These are phyloP conservation scores for Papiliotrema terrestris DNA, from an alignment of 1,284 basidiomycete genomes.

Conservation along the genomic window DNA sequence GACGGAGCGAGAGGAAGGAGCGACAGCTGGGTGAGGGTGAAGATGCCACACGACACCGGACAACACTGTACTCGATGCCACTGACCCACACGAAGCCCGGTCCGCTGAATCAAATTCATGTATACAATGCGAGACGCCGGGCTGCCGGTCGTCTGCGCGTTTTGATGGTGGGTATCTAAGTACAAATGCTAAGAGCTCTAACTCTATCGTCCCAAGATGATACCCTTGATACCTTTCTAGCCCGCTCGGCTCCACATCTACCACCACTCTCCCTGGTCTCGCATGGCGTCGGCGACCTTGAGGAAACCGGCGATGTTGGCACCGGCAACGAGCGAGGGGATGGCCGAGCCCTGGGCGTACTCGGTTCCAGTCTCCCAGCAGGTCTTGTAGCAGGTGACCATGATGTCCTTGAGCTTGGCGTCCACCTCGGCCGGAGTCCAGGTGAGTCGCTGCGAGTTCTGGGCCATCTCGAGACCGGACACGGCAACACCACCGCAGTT, in stretches of 20 bases:
- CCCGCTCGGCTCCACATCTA: slow-evolving; percentile 25
- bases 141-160: not conserved
- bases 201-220: not conserved
- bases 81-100: no score
- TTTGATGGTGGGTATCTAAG: not conserved
- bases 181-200: not conserved
- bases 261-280: slow-evolving; percentile 71
- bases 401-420: slow-evolving; percentile 68
- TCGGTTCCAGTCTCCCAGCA: slow-evolving; percentile 61
- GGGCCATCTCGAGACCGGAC: slow-evolving; percentile 68
- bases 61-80: no score
- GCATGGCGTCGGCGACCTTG: slow-evolving; percentile 63
- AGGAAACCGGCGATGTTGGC: slow-evolving; percentile 76
- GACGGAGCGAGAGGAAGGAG: no score
- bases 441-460: slow-evolving; percentile 60
- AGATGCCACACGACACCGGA: no score
- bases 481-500: slow-evolving; percentile 67
- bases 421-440: slow-evolving; percentile 70
- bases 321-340: slow-evolving; percentile 63
- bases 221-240: not conserved
- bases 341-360: slow-evolving; percentile 58
- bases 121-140: not conserved
- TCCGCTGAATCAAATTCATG: not conserved
- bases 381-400: slow-evolving; percentile 64
- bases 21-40: no score